These are phyloP conservation scores for Kwoniella shivajii DNA, from an alignment of 1,284 basidiomycete species.

Conservation along the genomic window DNA sequence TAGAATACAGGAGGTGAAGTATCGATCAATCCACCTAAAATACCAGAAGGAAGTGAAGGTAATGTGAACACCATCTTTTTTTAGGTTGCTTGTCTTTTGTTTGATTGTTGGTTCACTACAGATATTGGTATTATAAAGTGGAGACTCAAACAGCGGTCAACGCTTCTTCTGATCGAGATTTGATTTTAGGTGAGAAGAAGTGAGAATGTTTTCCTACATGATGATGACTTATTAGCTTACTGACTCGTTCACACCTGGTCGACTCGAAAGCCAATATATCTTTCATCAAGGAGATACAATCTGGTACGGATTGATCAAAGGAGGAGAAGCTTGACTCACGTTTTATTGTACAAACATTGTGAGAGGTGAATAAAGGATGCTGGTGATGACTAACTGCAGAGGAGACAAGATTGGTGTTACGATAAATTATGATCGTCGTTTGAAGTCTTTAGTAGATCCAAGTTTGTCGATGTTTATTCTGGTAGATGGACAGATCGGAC, in stretches of 20 bases:
- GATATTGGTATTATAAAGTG: background rate
- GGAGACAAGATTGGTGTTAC: too few species aligned
- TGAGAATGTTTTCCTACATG: background rate
- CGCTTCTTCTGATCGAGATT: background rate
- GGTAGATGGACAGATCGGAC: too few species aligned
- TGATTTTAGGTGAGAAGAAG: background rate
- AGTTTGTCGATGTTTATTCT: too few species aligned
- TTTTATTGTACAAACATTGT: background rate
- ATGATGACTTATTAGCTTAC: too few species aligned
- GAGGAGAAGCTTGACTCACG: conserved; percentile 4
- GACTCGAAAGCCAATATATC: background rate
- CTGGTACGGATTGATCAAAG: background rate
- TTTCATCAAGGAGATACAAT: background rate
- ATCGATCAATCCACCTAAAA: conserved; percentile 19
- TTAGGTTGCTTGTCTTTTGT: too few species aligned
- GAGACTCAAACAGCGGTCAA: background rate
- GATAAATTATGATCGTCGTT: background rate
- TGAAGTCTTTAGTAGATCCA: background rate
- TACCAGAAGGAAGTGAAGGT: conserved; percentile 21
- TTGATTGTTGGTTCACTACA: background rate
- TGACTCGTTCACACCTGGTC: too few species aligned
- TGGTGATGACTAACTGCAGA: background rate
- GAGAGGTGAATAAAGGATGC: conserved; percentile 5
- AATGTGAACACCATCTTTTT: conserved; percentile 21
- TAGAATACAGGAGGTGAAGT: conserved; percentile 29